Evolutionary conservation across 495 filamentous ascomycete genomes (phyloP).

Genomic region (Jackrogersella minutella): DNA sequence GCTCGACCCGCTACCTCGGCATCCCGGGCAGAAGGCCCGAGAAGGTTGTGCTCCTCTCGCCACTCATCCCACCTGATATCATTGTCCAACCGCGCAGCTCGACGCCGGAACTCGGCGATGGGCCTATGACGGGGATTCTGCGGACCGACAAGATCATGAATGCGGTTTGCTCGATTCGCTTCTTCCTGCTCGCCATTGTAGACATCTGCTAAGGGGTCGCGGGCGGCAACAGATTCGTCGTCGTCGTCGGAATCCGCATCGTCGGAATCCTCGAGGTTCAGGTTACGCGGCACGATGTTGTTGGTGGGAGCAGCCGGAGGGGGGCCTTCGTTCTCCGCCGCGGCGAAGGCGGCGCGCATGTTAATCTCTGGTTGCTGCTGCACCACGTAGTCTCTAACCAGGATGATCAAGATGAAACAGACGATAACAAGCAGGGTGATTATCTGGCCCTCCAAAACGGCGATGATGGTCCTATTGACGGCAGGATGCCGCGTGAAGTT

Average conservation of each 20-base stretch:
- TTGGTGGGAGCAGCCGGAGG: slow-evolving; percentile 43
- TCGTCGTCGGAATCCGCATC: slow-evolving; percentile 16
- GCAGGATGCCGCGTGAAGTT: slow-evolving; percentile 74
- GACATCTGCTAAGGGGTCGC: not conserved
- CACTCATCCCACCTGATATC: not conserved
- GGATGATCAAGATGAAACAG: slow-evolving; percentile 91
- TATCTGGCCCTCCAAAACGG: slow-evolving; percentile 88
- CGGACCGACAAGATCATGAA: slow-evolving; percentile 10
- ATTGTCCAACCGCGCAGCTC: slow-evolving; percentile 3
- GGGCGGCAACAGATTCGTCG: slow-evolving; percentile 13
- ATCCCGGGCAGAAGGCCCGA: not conserved
- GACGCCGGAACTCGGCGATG: slow-evolving; percentile 33
- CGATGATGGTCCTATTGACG: slow-evolving; percentile 81
- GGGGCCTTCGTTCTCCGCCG: slow-evolving; percentile 60
- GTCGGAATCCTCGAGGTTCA: slow-evolving; percentile 21
- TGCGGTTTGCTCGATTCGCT: slow-evolving; percentile 5
- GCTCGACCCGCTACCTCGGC: not conserved
- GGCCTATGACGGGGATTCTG: slow-evolving; percentile 33
- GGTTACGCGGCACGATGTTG: slow-evolving; percentile 10
- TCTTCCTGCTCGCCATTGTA: slow-evolving; percentile 17
- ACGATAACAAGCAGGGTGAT: slow-evolving; percentile 91
- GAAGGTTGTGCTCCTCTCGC: not conserved
- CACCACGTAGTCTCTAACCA: slow-evolving; percentile 97
- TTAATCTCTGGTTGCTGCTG: slow-evolving; percentile 89
- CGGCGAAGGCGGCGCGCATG: slow-evolving; percentile 63